Evolutionary conservation across 1,139 yeast species (phyloP), one percentile per base, ranked within the genome.

Genomic region (Debaryomyces robertsiae): DNA sequence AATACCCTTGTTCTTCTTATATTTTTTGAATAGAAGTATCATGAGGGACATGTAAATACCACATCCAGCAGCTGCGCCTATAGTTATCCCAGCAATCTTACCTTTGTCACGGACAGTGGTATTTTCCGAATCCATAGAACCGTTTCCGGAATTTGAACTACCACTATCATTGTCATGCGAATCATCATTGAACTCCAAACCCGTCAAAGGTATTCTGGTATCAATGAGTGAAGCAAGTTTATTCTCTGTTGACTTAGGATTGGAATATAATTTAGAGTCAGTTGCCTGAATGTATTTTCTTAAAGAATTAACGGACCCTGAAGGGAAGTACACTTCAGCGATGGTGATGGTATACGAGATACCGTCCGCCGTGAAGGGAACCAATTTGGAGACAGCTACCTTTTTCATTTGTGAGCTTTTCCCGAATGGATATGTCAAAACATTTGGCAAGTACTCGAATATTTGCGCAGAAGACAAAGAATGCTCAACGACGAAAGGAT

Each of bases 251-350:
- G 67, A 50, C 42, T 72, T 73, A 10, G 77, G 69, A 50, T 78
- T 77, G 36, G 67, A 52, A 60, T 80, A 84, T 31, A 85, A 53
- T 23, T 49, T 45, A 5, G 90, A 82, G 10, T 61, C 52, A 0
- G 66, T 39, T 44, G 77, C 63, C 37, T 65, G 61, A 30, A 85
- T 60, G 35, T 69, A 60, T 27, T 58, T 57, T 42, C 75, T 74
- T 50, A 85, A 69, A 0, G 66, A 57, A 10, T 57, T 54, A 13
- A 82, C 67, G 11, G 74, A 63, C 10, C 60, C 60, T n/a, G 65
- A 58, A 35, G 88, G 88, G 71, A 82, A 84, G 55, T 81, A 84
- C 40, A 84, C 85, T 58, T 82, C 87, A 13, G 93, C 93, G 46
- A 85, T 85, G 1, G 91, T 82, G 41, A 84, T 82, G 33, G 84